Conservation (phyloP, 495 filamentous ascomycete species). For the Penicillium robsamsonii region DNA sequence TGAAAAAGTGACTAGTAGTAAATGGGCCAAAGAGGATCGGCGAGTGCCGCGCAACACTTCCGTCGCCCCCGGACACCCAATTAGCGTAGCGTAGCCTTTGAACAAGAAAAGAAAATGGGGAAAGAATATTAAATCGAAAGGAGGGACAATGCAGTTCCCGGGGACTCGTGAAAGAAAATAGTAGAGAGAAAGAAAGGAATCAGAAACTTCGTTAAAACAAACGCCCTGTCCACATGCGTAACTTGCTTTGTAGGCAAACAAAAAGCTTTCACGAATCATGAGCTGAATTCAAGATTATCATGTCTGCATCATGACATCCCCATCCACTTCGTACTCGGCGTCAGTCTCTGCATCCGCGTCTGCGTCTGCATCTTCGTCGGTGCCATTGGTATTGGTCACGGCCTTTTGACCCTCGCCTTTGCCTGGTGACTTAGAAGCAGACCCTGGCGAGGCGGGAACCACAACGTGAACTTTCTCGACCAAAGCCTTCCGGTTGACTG, state of each 20-base stretch:
- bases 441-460: constrained; percentile 29
- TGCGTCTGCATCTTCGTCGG: constrained; percentile 24
- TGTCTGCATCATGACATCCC: constrained; percentile 40
- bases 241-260: constrained; percentile 12
- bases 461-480: constrained; percentile 43
- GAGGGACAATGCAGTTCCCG: not conserved
- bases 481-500: constrained; percentile 37
- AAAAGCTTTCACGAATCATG: constrained; percentile 6
- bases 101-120: not conserved
- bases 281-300: constrained; percentile 19
- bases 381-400: constrained; percentile 21
- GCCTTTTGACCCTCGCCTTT: constrained; percentile 13
- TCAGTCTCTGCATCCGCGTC: constrained; percentile 34
- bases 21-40: not conserved
- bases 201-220: constrained; percentile 17
- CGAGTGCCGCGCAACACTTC: not conserved
- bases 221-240: constrained; percentile 31
- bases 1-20: constrained; percentile 10
- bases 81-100: not conserved
- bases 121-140: constrained; percentile 16
- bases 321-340: constrained; percentile 36
- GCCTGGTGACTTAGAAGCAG: constrained; percentile 9
- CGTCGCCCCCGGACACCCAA: not conserved
- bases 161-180: constrained; percentile 7
- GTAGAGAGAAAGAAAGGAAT: constrained; percentile 13